A percentile compares a stretch with the other conserved stretches of the same genome.
Conservation (phyloP, 2,329 filamentous ascomycete genomes). For the Fusarium sublunatum region DNA sequence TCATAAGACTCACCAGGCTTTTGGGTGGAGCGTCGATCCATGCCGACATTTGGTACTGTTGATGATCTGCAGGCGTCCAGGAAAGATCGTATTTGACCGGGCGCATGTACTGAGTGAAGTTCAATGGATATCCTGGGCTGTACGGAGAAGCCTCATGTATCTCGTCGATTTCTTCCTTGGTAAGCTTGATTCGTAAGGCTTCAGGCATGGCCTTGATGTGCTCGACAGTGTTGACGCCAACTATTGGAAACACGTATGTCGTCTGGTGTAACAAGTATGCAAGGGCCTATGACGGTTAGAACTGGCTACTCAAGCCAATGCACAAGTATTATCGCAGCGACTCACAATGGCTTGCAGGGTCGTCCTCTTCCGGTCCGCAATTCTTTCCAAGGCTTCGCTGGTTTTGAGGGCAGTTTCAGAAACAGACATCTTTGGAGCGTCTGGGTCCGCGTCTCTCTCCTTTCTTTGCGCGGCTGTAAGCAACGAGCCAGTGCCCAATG, state of each 20-base stretch:
- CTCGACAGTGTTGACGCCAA: conserved; percentile 18
- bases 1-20: conserved; percentile 5
- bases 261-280: conserved; percentile 28
- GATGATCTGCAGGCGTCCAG: conserved; percentile 11
- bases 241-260: conserved; percentile 28
- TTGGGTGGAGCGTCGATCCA: conserved; percentile 31
- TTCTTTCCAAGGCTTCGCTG: conserved; percentile 7
- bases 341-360: conserved; percentile 23
- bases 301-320: too few species aligned
- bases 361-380: conserved; percentile 13
- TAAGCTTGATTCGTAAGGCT: conserved; percentile 7
- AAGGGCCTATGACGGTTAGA: not conserved
- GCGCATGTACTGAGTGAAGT: conserved; percentile 8
- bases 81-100: conserved; percentile 14
- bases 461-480: conserved; percentile 3
- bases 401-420: conserved; percentile 1
- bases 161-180: conserved; percentile 1
- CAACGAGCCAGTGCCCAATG: conserved; percentile 16
- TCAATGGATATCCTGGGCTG: conserved; percentile 15
- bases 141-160: conserved; percentile 23
- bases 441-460: not conserved
- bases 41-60: conserved; percentile 18
- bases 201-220: conserved; percentile 21
- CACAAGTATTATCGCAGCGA: not conserved
- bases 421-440: not conserved